Evolutionary conservation across 2,329 filamentous ascomycete genomes (phyloP).

Genomic region (Sordariomycetes sp.): DNA sequence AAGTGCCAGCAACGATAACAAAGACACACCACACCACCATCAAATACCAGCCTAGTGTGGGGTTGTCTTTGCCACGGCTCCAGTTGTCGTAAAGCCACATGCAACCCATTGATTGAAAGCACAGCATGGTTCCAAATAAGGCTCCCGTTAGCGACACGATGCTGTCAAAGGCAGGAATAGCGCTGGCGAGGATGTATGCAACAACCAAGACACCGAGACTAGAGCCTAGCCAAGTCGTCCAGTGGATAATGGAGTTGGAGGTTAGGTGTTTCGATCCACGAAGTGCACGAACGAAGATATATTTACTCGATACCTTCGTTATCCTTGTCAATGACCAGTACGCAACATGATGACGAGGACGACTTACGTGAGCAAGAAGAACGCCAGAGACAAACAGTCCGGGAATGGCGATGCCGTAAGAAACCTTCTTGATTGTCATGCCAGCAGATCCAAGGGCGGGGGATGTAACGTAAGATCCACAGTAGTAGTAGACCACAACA

Average conservation of each 20-base stretch:
- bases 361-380: slow-evolving; percentile 14
- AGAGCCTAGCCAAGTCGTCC: slow-evolving; percentile 17
- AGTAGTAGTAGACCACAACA: slow-evolving; percentile 29
- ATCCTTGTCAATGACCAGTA: not conserved
- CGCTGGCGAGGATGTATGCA: slow-evolving; percentile 15
- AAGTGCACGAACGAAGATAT: slow-evolving; percentile 13
- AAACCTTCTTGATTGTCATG: slow-evolving; percentile 23
- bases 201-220: slow-evolving; percentile 11
- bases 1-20: slow-evolving; percentile 20
- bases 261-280: slow-evolving; percentile 16
- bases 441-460: slow-evolving; percentile 33
- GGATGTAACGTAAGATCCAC: slow-evolving; percentile 29
- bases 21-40: slow-evolving; percentile 14
- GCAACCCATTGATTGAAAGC: slow-evolving; percentile 16
- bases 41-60: slow-evolving; percentile 8
- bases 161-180: slow-evolving; percentile 15
- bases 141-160: slow-evolving; percentile 14
- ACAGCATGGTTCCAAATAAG: slow-evolving; percentile 13
- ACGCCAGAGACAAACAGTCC: slow-evolving; percentile 15
- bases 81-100: slow-evolving; percentile 30
- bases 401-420: slow-evolving; percentile 24
- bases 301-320: slow-evolving; percentile 12
- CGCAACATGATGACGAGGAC: not conserved
- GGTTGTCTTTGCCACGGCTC: slow-evolving; percentile 9
- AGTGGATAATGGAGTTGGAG: slow-evolving; percentile 14